These are phyloP conservation scores for Ceratonia siliqua DNA, from an alignment of 306 rosid genomes.

Conservation along the genomic window DNA sequence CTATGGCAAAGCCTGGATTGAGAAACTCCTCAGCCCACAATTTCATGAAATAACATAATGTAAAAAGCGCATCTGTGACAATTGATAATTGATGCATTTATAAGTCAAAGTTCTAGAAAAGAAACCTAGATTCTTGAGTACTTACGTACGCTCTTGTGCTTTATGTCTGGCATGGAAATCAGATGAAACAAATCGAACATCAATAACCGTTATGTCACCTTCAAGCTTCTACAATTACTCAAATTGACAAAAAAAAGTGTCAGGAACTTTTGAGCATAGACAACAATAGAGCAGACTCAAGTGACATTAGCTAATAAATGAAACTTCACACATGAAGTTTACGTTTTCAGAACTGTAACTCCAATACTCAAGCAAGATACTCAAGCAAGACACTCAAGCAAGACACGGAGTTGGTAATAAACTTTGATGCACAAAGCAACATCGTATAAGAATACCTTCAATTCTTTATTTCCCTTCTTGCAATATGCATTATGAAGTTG, in stretches of 20 bases:
- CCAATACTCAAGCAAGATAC: slow-evolving; percentile 2
- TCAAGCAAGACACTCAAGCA: too few relatives aligned
- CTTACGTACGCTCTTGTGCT: slow-evolving; percentile 97
- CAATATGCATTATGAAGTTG: not conserved
- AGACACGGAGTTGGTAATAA: not conserved
- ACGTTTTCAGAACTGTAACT: slow-evolving; percentile 14
- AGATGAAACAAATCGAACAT: slow-evolving; percentile 70
- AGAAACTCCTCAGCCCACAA: not conserved
- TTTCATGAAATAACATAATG: not conserved
- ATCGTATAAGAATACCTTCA: not conserved
- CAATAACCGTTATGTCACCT: slow-evolving; percentile 71
- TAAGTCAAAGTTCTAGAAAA: not conserved
- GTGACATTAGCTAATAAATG: slow-evolving; percentile 17
- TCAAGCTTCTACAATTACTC: slow-evolving; percentile 64
- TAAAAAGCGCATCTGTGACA: not conserved
- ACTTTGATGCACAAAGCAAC: not conserved
- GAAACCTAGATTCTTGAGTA: slow-evolving; percentile 38
- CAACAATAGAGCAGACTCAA: not conserved
- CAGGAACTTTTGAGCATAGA: slow-evolving; percentile 26
- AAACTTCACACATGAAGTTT: slow-evolving; percentile 6
- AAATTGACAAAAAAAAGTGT: slow-evolving; percentile 16
- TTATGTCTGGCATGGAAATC: slow-evolving; percentile 87
- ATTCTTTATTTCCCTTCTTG: slow-evolving; percentile 19
- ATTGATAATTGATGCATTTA: not conserved
- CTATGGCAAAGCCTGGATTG: not conserved